phyloP scores from a whole-genome alignment of 495 filamentous ascomycete species.

The Lineolata rhizophorae region DNA sequence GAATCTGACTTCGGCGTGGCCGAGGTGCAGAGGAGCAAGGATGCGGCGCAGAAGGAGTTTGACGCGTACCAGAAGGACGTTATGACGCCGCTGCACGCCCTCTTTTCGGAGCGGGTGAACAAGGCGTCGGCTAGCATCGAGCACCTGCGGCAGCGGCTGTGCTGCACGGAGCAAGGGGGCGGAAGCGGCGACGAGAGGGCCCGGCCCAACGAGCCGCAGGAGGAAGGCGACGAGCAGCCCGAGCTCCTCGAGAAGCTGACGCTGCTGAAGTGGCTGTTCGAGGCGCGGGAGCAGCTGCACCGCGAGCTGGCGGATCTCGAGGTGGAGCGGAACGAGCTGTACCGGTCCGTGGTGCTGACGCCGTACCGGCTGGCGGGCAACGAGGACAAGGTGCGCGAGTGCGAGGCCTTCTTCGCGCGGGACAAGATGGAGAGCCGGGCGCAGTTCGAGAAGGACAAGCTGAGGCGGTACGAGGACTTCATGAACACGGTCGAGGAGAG shows the following conservation, averaged over 20 bases:
- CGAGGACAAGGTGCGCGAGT: conserved; percentile 51
- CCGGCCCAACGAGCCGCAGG: conserved; percentile 61
- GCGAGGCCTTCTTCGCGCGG: conserved; percentile 56
- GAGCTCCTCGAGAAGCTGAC: conserved; percentile 88
- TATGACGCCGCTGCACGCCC: conserved; percentile 52
- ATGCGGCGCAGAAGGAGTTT: conserved; percentile 46
- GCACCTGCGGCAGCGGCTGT: conserved; percentile 43
- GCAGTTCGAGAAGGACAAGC: conserved; percentile 39
- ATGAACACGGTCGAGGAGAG: conserved; percentile 63
- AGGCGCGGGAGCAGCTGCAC: conserved; percentile 71
- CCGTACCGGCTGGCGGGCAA: conserved; percentile 54
- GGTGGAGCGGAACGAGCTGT: conserved; percentile 62
- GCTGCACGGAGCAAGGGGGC: too few species aligned
- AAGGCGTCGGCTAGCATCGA: conserved; percentile 40
- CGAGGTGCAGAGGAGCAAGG: conserved; percentile 36
- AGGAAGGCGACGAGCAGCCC: conserved; percentile 87
- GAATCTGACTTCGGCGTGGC: conserved; percentile 42
- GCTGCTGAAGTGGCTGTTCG: conserved; percentile 91
- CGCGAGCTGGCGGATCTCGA: conserved; percentile 66
- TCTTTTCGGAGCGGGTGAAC: conserved; percentile 29
- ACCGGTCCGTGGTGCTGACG: conserved; percentile 55
- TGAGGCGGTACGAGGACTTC: conserved; percentile 57
- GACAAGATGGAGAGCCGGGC: conserved; percentile 49
- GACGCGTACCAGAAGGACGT: conserved; percentile 56
- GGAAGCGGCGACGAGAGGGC: conserved; percentile 57